These are phyloP conservation scores for Scedosporium boydii DNA, from an alignment of 2,329 filamentous ascomycete species.

Conservation along the genomic window DNA sequence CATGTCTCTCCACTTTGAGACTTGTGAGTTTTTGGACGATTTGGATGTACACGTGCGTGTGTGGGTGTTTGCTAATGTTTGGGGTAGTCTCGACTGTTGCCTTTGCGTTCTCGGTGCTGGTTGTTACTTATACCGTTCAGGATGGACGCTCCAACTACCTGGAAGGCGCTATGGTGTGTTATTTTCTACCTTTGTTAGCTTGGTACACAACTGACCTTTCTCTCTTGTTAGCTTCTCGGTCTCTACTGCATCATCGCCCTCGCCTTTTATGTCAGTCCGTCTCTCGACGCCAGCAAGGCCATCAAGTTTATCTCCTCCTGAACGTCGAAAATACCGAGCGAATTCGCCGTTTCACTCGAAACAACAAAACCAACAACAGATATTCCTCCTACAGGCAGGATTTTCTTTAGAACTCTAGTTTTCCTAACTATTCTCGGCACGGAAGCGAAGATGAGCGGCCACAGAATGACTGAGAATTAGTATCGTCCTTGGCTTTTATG, in stretches of 20 bases:
- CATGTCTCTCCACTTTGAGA: conserved; percentile 76
- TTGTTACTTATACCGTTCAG: conserved; percentile 68
- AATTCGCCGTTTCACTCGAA: too few relatives aligned
- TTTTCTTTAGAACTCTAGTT: too few relatives aligned
- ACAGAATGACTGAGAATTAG: too few relatives aligned
- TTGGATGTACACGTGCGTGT: background rate
- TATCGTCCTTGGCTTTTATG: too few relatives aligned
- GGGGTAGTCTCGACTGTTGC: conserved; percentile 59
- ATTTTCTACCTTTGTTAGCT: conserved; percentile 19
- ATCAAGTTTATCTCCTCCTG: background rate
- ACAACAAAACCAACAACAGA: too few relatives aligned
- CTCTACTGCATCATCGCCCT: conserved; percentile 52
- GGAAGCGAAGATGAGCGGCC: too few relatives aligned
- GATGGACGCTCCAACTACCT: conserved; percentile 81
- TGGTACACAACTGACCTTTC: background rate
- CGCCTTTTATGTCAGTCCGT: conserved; percentile 48
- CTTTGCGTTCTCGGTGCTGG: conserved; percentile 65
- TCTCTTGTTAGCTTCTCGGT: conserved; percentile 20
- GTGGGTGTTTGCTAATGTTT: background rate
- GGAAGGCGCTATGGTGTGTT: conserved; percentile 62
- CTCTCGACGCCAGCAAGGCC: background rate
- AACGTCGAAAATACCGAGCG: background rate
- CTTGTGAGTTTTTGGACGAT: conserved; percentile 20
- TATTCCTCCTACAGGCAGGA: too few relatives aligned
- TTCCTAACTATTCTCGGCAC: too few relatives aligned